Evolutionary conservation across 345 rosid species (phyloP), one percentile per base, ranked within the genome.

Genomic region (Gossypium rotundifolium): DNA sequence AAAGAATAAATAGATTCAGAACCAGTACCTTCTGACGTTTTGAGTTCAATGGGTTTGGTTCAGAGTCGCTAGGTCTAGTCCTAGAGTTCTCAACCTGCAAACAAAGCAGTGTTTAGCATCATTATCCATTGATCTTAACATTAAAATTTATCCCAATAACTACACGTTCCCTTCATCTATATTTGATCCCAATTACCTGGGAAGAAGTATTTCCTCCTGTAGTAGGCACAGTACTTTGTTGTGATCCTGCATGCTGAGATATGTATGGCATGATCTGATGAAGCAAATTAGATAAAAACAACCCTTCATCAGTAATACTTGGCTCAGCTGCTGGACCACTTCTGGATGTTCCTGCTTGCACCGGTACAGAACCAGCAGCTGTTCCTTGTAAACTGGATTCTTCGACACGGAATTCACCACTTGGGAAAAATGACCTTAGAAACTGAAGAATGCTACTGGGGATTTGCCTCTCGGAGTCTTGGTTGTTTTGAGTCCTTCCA

Each of bases 11-110:
- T 5, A 33, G 40, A 27, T 62, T 61, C 11, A 60, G 52, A 46
- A 57, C n/a, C 23, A 23, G 10, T 65, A 86, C 93, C 91, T 84
- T 89, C 60, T 81, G 93, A 61, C 93, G 90, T 78, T 89, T 89
- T 67, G 91, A 48, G 76, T 72, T 79, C 20, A 88, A 85, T 44
- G 84, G 70, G 64, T 44, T 49, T 9, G 78, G 70, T 68, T 84
- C 88, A 12, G 82, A 71, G 77, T 85, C 88, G 46, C 65, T 61
- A 27, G 65, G 20, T 61, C 65, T 61, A 14, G 45, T 77, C 44
- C 51, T 72, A 45, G 89, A 80, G 81, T 77, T 77, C 76, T 78
- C 85, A 68, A 79, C 87, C 93, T 87, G 83, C 74, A 76, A 79
- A 77, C 13, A 52, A 14, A 54, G 69, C 72, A 63, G 3, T 2